Evolutionary conservation across 1,139 yeast species (phyloP), one percentile per base, ranked within the genome.

Genomic region (Groenewaldozyma auringiensis): DNA sequence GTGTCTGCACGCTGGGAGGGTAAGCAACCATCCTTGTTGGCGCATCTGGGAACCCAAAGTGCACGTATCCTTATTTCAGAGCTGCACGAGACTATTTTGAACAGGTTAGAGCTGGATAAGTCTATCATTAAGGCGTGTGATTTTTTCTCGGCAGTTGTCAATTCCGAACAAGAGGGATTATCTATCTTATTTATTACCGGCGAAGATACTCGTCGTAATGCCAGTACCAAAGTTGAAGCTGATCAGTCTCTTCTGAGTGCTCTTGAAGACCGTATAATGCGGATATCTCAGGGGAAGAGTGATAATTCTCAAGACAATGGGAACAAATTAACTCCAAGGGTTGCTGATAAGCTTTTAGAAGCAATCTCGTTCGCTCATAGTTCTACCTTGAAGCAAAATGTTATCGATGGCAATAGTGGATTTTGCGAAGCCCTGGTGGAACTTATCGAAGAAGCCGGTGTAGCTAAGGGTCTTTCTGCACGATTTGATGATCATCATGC

Each of bases 161-260:
- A 76, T 52, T 49, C 56, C 36, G 78, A 81, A 48, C 96, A 92
- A 65, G 94, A 88, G 59, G 97, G 97, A 0, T 66, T 89, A 27
- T 75, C 95, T 0, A 83, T 85, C 43, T 69, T 85, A 40, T 77
- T 92, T 50, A 69, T 87, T 38, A 83, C 86, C 42, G 95, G 95
- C 1, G 68, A 76, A 49, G 82, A 81, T 52, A 76, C 67, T 21
- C 61, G 68, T 37, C 70, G 61, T 40, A 51, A 65, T 50, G 37
- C 55, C 41, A 50, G 59, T 47, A 54, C 54, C 39, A 58, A 55
- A 45, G 50, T 46, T 21, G 54, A 50, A 16, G 42, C 56, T 2
- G 56, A 48, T 1, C 51, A 59, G 4, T 70, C 76, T 0, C 62
- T 87, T 25, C 66, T 86, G 38, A 69, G 71, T 21, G 74, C 81